These are phyloP conservation scores for Paramecium sexaurelia DNA, from an alignment of 73 alveolate genomes.

Conservation along the genomic window DNA sequence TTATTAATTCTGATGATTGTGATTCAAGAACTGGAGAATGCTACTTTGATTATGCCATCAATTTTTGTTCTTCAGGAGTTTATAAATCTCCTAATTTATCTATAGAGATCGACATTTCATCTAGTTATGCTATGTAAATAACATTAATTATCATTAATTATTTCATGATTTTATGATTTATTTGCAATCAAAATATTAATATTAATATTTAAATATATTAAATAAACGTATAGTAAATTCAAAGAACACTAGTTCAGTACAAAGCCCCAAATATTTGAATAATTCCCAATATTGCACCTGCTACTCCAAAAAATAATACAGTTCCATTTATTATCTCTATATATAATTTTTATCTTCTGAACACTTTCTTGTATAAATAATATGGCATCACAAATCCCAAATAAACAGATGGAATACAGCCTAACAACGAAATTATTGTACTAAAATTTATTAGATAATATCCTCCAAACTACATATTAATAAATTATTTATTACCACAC, in stretches of 20 bases:
- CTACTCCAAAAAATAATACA: neutral
- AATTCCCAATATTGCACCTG: constrained; percentile 35
- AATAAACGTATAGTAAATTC: neutral
- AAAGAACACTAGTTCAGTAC: neutral
- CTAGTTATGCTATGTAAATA: neutral
- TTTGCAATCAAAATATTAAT: neutral
- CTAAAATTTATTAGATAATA: neutral
- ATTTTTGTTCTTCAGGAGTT: neutral
- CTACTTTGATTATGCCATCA: neutral
- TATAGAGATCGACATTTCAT: neutral
- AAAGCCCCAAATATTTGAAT: constrained; percentile 10
- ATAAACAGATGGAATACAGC: constrained; percentile 11
- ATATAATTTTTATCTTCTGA: neutral
- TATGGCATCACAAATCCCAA: constrained; percentile 53
- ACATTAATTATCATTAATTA: neutral
- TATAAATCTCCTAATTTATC: neutral
- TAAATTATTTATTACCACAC: constrained; percentile 5
- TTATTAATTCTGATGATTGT: neutral
- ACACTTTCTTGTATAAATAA: constrained; percentile 3
- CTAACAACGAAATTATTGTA: neutral
- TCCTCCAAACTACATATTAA: neutral
- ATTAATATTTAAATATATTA: too few relatives aligned
- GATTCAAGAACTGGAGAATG: neutral
- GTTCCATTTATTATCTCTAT: neutral
- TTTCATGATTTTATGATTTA: neutral